phyloP scores from a whole-genome alignment of 495 filamentous ascomycete genomes.

The Hypoxylon subgilvum region DNA sequence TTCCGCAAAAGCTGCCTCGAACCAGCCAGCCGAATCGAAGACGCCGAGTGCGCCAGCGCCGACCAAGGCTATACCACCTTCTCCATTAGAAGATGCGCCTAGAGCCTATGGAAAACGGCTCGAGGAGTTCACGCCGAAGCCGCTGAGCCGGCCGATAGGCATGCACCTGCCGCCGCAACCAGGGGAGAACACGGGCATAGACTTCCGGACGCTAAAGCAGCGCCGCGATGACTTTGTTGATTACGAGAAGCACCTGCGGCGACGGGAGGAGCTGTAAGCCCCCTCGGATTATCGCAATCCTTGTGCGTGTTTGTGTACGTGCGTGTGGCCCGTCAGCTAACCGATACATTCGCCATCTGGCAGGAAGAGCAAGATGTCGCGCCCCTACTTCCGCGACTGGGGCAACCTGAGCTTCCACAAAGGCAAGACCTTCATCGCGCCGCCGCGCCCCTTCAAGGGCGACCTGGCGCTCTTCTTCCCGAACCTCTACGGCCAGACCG shows the following conservation, averaged over 20 bases:
- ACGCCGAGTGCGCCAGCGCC: slow-evolving; percentile 14
- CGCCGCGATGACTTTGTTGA: slow-evolving; percentile 81
- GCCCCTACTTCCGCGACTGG: slow-evolving; percentile 95
- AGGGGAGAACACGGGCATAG: slow-evolving; percentile 81
- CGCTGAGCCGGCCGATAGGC: slow-evolving; percentile 81
- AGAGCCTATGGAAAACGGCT: slow-evolving; percentile 61
- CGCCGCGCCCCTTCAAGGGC: slow-evolving; percentile 73
- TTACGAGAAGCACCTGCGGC: slow-evolving; percentile 79
- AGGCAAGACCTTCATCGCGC: slow-evolving; percentile 88
- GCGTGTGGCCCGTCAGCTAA: too few relatives aligned
- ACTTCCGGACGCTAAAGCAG: slow-evolving; percentile 68
- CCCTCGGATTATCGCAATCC: too few relatives aligned
- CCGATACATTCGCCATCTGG: not conserved
- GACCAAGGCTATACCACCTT: slow-evolving; percentile 24
- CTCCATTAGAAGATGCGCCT: slow-evolving; percentile 57
- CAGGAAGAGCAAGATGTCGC: slow-evolving; percentile 65
- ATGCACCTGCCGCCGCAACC: slow-evolving; percentile 70
- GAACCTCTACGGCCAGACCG: slow-evolving; percentile 81
- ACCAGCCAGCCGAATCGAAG: slow-evolving; percentile 10
- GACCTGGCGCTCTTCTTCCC: slow-evolving; percentile 89
- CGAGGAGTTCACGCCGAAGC: slow-evolving; percentile 67
- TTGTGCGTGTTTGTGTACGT: too few relatives aligned
- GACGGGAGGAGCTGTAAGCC: slow-evolving; percentile 71
- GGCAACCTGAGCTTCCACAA: slow-evolving; percentile 76
- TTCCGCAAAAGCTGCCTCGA: slow-evolving; percentile 30